Percentiles rank a stretch among this genome's conserved stretches.
These are phyloP conservation scores for Cicer chorassanicum DNA, from an alignment of 306 rosid species.

Conservation along the genomic window DNA sequence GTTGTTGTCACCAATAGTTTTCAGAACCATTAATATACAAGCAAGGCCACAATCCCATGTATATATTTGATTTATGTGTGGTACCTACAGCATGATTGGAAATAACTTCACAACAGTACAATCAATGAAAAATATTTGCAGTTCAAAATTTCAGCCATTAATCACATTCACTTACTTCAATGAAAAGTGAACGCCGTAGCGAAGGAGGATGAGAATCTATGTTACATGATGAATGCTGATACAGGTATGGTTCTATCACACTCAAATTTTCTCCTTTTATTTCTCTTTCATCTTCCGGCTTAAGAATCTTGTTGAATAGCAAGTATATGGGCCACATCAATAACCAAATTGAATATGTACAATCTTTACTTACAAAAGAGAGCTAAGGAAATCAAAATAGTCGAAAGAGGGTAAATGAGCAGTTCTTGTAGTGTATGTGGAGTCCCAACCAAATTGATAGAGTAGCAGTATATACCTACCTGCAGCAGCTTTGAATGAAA, in stretches of 20 bases:
- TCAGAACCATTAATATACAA: constrained; percentile 81
- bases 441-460: constrained; percentile 37
- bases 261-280: constrained; percentile 53
- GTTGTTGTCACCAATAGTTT: constrained; percentile 64
- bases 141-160: constrained; percentile 11
- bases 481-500: constrained; percentile 55
- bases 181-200: constrained; percentile 55
- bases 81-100: constrained; percentile 68
- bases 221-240: constrained; percentile 50
- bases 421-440: constrained; percentile 28
- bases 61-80: constrained; percentile 76
- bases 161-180: constrained; percentile 69
- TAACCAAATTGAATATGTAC: constrained; percentile 43
- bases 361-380: constrained; percentile 37
- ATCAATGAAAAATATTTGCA: constrained; percentile 31
- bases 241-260: constrained; percentile 53
- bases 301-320: constrained; percentile 70
- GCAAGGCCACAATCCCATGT: constrained; percentile 99
- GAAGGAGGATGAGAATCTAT: constrained; percentile 46
- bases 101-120: constrained; percentile 25
- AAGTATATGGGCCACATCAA: constrained; percentile 89
- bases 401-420: constrained; percentile 21
- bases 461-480: constrained; percentile 46
- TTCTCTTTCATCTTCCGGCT: constrained; percentile 58
- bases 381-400: constrained; percentile 31